phyloP scores from a whole-genome alignment of 169 alveolate species.

The Plasmodium chabaudi region DNA sequence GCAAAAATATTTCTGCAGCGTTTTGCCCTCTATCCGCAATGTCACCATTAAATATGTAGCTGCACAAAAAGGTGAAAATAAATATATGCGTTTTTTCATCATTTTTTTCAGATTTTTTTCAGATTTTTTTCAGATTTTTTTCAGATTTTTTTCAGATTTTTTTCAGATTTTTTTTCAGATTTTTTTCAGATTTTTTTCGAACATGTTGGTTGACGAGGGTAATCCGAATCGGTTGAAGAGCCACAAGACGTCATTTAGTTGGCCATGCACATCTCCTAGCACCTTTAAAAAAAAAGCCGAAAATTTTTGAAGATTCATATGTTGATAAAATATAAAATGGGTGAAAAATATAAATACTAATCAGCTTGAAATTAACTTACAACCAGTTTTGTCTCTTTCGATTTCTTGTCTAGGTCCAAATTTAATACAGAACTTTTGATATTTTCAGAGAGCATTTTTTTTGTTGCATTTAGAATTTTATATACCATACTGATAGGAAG shows the following conservation, averaged over 20 bases:
- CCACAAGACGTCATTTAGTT: constrained; percentile 92
- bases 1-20: constrained; percentile 90
- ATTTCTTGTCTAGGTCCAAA: constrained; percentile 36
- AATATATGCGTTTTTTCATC: background rate
- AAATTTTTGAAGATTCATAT: background rate
- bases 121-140: no score
- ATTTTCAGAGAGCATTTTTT: constrained; percentile 63
- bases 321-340: background rate
- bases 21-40: constrained; percentile 93
- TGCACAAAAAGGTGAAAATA: constrained; percentile 1
- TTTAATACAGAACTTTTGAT: constrained; percentile 49
- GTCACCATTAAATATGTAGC: constrained; percentile 93
- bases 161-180: no score
- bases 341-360: background rate
- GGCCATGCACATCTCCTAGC: constrained; percentile 94
- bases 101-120: no score
- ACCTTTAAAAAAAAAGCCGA: constrained; percentile 70
- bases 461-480: constrained; percentile 24
- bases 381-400: constrained; percentile 48
- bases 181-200: no score
- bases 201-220: constrained; percentile 89
- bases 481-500: constrained; percentile 32
- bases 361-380: background rate
- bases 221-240: constrained; percentile 91
- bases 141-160: no score